Evolutionary conservation across 345 rosid genomes (phyloP).

Genomic region (Kernera saxatilis): DNA sequence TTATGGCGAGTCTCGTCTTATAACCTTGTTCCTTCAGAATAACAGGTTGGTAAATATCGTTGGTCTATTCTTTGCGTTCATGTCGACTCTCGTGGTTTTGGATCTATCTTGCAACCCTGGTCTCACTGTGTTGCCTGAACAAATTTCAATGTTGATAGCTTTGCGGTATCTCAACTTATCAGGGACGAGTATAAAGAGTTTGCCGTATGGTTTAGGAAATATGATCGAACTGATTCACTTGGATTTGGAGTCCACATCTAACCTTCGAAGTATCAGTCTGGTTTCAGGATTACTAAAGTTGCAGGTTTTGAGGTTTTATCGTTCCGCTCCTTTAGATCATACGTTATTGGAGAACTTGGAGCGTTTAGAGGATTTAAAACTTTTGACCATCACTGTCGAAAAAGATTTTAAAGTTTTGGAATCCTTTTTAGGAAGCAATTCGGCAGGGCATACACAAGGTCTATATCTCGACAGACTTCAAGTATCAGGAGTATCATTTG

Average conservation of each 20-base stretch:
- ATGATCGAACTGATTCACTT: not conserved
- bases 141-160: not conserved
- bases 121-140: not conserved
- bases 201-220: not conserved
- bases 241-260: conserved; percentile 2
- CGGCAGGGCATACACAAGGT: not conserved
- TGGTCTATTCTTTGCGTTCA: not conserved
- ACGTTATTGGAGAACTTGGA: not conserved
- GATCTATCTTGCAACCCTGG: not conserved
- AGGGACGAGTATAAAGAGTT: not conserved
- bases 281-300: not conserved
- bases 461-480: not conserved
- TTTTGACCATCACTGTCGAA: conserved; percentile 2
- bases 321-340: not conserved
- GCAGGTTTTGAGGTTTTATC: conserved; percentile 11
- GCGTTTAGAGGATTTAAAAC: not conserved
- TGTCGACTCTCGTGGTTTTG: conserved; percentile 16
- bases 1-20: too few species aligned
- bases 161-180: conserved; percentile 9
- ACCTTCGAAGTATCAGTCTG: not conserved
- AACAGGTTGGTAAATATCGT: not conserved
- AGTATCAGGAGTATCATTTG: not conserved
- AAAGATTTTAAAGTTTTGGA: not conserved
- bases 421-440: not conserved
- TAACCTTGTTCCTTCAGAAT: too few species aligned